These are phyloP conservation scores for Sporopachydermia lactativora DNA, from an alignment of 805 yeast species.

Conservation along the genomic window DNA sequence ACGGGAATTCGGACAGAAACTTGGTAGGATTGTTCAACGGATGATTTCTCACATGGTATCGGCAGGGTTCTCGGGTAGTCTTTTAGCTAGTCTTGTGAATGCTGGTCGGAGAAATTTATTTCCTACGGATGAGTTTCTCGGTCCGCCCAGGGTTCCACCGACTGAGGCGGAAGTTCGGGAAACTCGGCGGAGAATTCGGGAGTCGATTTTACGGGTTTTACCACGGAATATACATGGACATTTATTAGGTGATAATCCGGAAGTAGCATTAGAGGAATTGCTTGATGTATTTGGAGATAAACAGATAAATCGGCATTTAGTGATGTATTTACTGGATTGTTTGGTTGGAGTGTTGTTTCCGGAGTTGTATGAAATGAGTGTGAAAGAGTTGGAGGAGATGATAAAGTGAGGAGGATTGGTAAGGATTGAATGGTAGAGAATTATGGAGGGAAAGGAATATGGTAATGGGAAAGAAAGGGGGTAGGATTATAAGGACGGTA, in stretches of 20 bases:
- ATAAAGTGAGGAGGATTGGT: too few species aligned
- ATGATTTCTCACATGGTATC: neutral
- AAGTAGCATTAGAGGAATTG: constrained; percentile 10
- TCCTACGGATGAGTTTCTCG: constrained; percentile 36
- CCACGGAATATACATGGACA: constrained; percentile 10
- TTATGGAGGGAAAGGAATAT: too few species aligned
- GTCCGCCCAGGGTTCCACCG: constrained; percentile 31
- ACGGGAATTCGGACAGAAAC: constrained; percentile 7
- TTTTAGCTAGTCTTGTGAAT: constrained; percentile 14
- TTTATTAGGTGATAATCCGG: constrained; percentile 12
- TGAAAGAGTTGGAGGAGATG: constrained; percentile 11
- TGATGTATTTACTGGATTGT: constrained; percentile 15
- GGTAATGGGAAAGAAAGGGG: too few species aligned
- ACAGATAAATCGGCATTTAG: constrained; percentile 17
- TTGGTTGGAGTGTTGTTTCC: constrained; percentile 15
- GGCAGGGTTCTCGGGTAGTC: constrained; percentile 2
- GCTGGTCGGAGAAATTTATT: constrained; percentile 26
- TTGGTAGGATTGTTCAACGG: constrained; percentile 9
- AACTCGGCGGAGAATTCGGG: constrained; percentile 9
- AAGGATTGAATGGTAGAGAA: too few species aligned
- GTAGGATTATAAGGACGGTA: too few species aligned
- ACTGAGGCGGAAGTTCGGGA: constrained; percentile 23
- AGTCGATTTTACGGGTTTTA: constrained; percentile 8
- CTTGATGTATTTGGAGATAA: constrained; percentile 14
- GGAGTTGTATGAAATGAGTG: constrained; percentile 14